Evolutionary conservation across 129 eudicot genomes (phyloP), one percentile per base, ranked within the genome.

Genomic region (Erigeron canadensis): DNA sequence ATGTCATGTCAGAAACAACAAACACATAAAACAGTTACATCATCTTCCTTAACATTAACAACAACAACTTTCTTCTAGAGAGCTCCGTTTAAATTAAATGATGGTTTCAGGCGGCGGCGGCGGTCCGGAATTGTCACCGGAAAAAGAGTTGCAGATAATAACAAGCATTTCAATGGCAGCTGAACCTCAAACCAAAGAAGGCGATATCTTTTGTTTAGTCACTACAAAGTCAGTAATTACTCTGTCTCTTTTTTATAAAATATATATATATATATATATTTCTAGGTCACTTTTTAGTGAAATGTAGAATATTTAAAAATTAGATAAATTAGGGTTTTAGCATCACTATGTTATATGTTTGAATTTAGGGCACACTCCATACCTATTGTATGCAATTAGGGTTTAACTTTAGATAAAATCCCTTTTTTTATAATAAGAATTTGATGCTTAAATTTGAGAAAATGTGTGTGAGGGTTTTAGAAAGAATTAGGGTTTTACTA

Each of bases 161-260:
- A 74, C 82, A 38, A 82, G 77, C 79, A 85, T 85, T 48, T 68
- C 95, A 3, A 56, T 79, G 76, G 85, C 91, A 67, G 59, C 83
- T 61, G 98, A 87, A 79, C 68, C 88, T 77, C 88, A 77, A 17
- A 85, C 89, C 67, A 87, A 85, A 85, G 88, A 73, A 69, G 96
- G 95, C 84, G 98, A 89, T 59, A 82, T 77, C 10, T 93, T 93
- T 45, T 93, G 87, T 77, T 76, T 89, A 51, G 85, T 92, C 77
- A 87, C 84, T 79, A 88, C 81, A 47, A 81, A 95, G 98, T 70
- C 53, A 70, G 12, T 19, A 12, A 5, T 10, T 40, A 9, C 47
- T 51, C 21, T 1, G 11, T 10, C 4, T 16, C 40, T 2, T 4
- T 64, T 43, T 65, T 38, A 1, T 65, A 21, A 70, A 54, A 38